These are phyloP conservation scores for Fusarium burgessii DNA, from an alignment of 2,329 filamentous ascomycete genomes.

Conservation along the genomic window DNA sequence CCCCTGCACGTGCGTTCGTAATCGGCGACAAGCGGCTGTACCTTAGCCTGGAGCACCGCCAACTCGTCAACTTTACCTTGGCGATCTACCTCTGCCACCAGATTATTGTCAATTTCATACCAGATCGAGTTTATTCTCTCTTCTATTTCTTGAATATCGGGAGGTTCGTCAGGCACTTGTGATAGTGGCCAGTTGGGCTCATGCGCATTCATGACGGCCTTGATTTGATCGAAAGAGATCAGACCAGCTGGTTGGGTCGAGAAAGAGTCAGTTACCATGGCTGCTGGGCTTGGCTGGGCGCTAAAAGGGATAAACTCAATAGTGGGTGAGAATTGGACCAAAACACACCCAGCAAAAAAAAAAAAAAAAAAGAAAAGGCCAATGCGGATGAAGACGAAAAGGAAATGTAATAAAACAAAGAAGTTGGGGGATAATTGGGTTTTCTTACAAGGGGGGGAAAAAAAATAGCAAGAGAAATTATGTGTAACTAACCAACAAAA, in stretches of 20 bases:
- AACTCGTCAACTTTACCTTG: neutral
- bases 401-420: neutral
- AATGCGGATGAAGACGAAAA: neutral
- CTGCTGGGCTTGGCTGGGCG: neutral
- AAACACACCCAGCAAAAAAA: too few species aligned
- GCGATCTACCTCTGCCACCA: neutral
- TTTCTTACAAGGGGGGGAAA: neutral
- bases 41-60: neutral
- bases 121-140: too few species aligned
- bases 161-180: neutral
- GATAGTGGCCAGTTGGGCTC: neutral
- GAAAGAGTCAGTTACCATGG: neutral
- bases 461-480: neutral
- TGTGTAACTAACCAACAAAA: neutral
- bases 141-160: neutral
- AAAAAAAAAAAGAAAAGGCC: neutral
- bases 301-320: neutral
- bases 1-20: slow-evolving; percentile 13
- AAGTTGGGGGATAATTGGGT: neutral
- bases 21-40: neutral
- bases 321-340: neutral
- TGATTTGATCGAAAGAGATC: neutral
- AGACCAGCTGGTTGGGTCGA: neutral
- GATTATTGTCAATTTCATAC: too few species aligned
- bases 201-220: neutral